These are phyloP conservation scores for Suillus bovinus DNA, from an alignment of 768 basidiomycete genomes.

Conservation along the genomic window DNA sequence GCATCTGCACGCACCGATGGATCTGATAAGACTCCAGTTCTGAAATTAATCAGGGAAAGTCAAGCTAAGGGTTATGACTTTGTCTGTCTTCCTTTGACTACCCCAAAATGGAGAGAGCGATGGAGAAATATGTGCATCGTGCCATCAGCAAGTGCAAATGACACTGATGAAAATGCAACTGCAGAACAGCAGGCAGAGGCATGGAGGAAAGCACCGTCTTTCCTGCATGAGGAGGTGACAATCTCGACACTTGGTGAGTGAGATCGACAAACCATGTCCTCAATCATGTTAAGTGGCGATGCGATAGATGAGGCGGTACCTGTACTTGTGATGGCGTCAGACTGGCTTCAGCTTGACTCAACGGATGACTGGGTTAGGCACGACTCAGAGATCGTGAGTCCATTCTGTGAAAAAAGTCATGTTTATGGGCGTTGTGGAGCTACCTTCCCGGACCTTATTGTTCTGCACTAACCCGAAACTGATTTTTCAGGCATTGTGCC, in stretches of 20 bases:
- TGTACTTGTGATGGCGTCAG: conserved; percentile 76
- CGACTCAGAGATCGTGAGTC: conserved; percentile 89
- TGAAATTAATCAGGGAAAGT: conserved; percentile 51
- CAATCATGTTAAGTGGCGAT: conserved; percentile 18
- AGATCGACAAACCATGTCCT: conserved; percentile 26
- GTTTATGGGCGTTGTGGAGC: background rate
- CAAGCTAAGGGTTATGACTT: conserved; percentile 70
- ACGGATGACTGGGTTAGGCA: conserved; percentile 92
- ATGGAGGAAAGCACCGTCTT: conserved; percentile 85
- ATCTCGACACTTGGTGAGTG: conserved; percentile 70
- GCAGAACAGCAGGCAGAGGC: conserved; percentile 72
- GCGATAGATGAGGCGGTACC: conserved; percentile 70
- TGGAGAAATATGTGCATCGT: conserved; percentile 91
- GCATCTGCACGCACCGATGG: conserved; percentile 18
- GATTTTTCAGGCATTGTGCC: conserved; percentile 72
- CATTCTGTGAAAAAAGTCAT: background rate
- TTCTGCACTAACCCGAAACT: conserved; percentile 1
- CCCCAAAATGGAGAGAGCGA: conserved; percentile 78
- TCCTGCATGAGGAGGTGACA: conserved; percentile 83
- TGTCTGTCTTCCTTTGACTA: conserved; percentile 87
- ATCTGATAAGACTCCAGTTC: conserved; percentile 47
- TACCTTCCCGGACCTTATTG: conserved; percentile 15
- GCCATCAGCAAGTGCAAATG: conserved; percentile 40
- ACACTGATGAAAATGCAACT: conserved; percentile 39
- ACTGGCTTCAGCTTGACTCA: conserved; percentile 95